Percentiles rank a stretch among this genome's conserved stretches.
Evolutionary conservation across 306 rosid species (phyloP).

Genomic region (Medicago ruthenica): DNA sequence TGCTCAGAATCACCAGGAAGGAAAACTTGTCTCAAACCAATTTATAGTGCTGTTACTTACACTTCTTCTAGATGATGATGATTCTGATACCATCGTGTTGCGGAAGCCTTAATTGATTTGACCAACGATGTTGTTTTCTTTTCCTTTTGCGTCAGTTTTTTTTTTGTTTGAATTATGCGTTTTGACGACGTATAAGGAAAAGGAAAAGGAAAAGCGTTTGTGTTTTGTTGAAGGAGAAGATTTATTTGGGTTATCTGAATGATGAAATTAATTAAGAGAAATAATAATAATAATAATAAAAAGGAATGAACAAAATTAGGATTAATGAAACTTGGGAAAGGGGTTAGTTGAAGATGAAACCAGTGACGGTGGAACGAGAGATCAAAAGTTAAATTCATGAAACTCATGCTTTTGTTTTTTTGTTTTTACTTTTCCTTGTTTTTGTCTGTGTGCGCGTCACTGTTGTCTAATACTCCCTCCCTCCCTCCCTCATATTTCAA

Average conservation of each 20-base stretch:
- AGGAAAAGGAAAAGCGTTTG: not conserved
- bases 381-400: too few relatives aligned
- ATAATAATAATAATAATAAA: not conserved
- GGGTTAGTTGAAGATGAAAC: too few relatives aligned
- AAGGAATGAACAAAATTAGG: not conserved
- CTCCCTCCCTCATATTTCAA: too few relatives aligned
- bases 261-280: conserved; percentile 20
- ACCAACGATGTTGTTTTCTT: not conserved
- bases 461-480: too few relatives aligned
- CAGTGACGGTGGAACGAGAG: too few relatives aligned
- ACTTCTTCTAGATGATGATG: conserved; percentile 24
- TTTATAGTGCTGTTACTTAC: not conserved
- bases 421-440: too few relatives aligned
- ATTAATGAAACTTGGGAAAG: not conserved
- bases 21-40: conserved; percentile 55
- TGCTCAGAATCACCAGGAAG: conserved; percentile 40
- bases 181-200: not conserved
- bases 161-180: not conserved
- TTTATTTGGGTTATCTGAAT: not conserved
- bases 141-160: not conserved
- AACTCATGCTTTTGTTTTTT: too few relatives aligned
- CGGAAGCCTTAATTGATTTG: conserved; percentile 41
- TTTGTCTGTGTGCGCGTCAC: too few relatives aligned
- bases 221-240: not conserved
- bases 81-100: conserved; percentile 49